These are phyloP conservation scores for Trypanosomatidae sp. DNA, from an alignment of 208 protist species.

Conservation along the genomic window DNA sequence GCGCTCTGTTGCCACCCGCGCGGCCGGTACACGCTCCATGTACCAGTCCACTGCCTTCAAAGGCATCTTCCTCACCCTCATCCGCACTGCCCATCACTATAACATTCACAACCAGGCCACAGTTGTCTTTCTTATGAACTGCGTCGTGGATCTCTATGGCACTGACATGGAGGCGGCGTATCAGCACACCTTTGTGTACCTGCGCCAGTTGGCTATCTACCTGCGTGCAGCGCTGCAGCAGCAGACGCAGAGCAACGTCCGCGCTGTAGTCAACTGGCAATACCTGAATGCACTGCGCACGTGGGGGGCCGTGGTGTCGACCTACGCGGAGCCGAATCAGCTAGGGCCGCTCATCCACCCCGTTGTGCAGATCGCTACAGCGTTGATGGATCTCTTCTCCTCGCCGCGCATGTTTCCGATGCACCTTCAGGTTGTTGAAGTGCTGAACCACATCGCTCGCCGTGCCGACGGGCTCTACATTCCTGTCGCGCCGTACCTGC, in stretches of 20 bases:
- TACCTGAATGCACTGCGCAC: conserved; percentile 93
- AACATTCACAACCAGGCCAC: conserved; percentile 73
- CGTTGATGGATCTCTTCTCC: conserved; percentile 90
- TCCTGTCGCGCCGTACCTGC: conserved; percentile 90
- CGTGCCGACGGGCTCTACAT: conserved; percentile 91
- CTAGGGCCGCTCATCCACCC: conserved; percentile 93
- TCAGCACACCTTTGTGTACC: conserved; percentile 97
- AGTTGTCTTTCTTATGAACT: conserved; percentile 94
- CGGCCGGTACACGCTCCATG: conserved; percentile 87
- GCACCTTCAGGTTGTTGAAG: conserved; percentile 92
- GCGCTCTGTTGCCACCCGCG: conserved; percentile 84
- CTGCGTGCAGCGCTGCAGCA: conserved; percentile 93
- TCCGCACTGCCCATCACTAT: conserved; percentile 84
- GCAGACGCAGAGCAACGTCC: conserved; percentile 88
- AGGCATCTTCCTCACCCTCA: conserved; percentile 92
- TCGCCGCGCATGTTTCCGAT: conserved; percentile 95
- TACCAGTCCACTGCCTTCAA: conserved; percentile 92
- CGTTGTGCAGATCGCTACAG: conserved; percentile 91
- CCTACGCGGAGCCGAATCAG: conserved; percentile 79
- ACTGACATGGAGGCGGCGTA: conserved; percentile 93
- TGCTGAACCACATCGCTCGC: conserved; percentile 91
- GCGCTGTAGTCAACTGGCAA: conserved; percentile 97
- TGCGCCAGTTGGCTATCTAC: conserved; percentile 97
- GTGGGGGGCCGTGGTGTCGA: conserved; percentile 93
- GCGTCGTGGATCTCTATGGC: conserved; percentile 95